Base-by-base conservation (phyloP, 139 green algal genomes). In the Chlorella sp. region DNA sequence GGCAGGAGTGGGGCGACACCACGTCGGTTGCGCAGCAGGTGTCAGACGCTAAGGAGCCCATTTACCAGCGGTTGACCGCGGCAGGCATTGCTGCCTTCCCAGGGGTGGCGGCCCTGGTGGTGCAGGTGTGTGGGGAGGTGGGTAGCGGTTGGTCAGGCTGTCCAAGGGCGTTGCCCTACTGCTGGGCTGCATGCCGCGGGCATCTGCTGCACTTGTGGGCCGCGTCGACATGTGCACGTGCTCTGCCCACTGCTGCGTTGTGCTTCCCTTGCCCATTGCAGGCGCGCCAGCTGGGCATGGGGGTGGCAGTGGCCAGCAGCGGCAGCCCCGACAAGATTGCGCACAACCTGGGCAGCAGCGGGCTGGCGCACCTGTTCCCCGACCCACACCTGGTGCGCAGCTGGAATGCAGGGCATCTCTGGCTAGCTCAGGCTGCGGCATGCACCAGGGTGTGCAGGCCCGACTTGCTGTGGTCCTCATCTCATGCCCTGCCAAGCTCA, bases 301-400 rank as follows among this genome's bases (percentile, higher is more conserved):
- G 39, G 32, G 86, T 93, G 20, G 92, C 76, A 2, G 84, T 95
- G 3, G 92, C 84, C 34, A 93, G 87, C 36, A 92, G 85, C 38
- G 87, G 94, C 23, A 87, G 80, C 23, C 93, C 93, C 25, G 87
- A 87, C 17, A 96, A 97, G 80, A 95, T 97, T 72, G 38, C 67
- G 30, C 89, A 88, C 82, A 96, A 96, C 87, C 85, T 97, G 32
- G 30, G 51, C 18, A 69, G 44, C 56, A 86, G 85, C 41, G 91
- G 92, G 2, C 90, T 96, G 44, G 51, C 47, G 23, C 39, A 75
- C 2, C 83, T 94, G 13, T 78, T 96, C 32, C 67, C 67, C 4
- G 81, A 92, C 13, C 32, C 65, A 0, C 47, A 89, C 34, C 79
- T 85, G 64, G 82, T 90, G 57, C 39, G 57, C 21, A 4, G 39